phyloP scores from a whole-genome alignment of 495 filamentous ascomycete genomes.

The Parathielavia appendiculata region DNA sequence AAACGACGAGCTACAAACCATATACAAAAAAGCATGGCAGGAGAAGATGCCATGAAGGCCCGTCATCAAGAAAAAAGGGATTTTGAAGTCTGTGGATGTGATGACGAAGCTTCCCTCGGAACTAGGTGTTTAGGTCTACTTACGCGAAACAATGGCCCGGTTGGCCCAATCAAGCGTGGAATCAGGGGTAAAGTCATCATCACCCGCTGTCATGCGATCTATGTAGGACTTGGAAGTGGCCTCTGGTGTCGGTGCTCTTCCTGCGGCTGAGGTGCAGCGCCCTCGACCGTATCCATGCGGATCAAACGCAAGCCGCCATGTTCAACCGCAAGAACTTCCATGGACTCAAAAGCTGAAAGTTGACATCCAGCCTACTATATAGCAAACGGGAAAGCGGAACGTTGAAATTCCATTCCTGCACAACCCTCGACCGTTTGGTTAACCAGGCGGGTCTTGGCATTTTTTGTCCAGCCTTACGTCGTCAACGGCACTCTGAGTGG shows the following conservation, averaged over 20 bases:
- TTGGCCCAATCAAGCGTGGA: background rate
- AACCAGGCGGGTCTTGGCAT: conserved; percentile 8
- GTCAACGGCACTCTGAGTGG: conserved; percentile 11
- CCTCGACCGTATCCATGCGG: no score
- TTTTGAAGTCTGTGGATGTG: background rate
- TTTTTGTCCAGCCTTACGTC: conserved; percentile 25
- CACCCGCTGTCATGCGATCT: background rate
- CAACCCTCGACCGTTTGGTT: background rate
- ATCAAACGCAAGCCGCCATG: background rate
- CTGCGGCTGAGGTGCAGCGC: no score
- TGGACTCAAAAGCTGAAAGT: no score
- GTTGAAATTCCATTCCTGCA: background rate
- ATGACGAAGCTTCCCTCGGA: background rate
- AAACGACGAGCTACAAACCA: no score
- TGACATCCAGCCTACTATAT: no score
- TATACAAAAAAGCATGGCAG: no score
- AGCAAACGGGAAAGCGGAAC: no score
- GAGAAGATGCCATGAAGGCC: no score
- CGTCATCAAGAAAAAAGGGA: no score
- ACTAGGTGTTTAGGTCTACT: background rate
- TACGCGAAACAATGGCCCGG: background rate
- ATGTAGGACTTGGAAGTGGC: no score
- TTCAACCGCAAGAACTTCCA: background rate
- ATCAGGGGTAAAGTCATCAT: background rate
- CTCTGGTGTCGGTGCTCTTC: background rate